phyloP scores from a whole-genome alignment of 2,329 filamentous ascomycete genomes.

The Exophiala oligosperma region DNA sequence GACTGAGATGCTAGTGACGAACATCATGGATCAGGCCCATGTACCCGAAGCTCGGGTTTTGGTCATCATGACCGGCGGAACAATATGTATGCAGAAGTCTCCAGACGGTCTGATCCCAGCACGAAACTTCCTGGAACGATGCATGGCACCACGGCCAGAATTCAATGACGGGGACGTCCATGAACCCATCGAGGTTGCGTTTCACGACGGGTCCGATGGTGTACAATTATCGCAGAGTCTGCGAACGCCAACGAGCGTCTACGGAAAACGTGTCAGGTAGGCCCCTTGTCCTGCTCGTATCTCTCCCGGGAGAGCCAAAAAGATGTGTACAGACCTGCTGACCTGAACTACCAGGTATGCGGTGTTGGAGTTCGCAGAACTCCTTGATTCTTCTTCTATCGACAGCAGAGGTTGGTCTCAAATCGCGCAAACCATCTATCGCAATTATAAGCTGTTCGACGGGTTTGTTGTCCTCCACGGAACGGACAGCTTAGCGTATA shows the following conservation, averaged over 20 bases:
- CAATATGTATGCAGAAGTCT: constrained; percentile 88
- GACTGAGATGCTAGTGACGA: constrained; percentile 10
- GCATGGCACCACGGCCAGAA: constrained; percentile 76
- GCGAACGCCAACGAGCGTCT: constrained; percentile 76
- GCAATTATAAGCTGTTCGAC: constrained; percentile 87
- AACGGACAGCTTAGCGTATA: constrained; percentile 87
- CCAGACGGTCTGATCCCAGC: constrained; percentile 78
- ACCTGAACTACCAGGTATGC: constrained; percentile 54
- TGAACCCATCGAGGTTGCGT: constrained; percentile 56
- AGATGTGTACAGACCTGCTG: not conserved
- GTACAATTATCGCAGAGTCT: constrained; percentile 60
- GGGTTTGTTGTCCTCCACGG: constrained; percentile 90
- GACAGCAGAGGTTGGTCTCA: constrained; percentile 82
- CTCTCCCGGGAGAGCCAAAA: not conserved
- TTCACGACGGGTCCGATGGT: constrained; percentile 49
- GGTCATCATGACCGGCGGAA: constrained; percentile 79
- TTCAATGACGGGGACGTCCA: constrained; percentile 77
- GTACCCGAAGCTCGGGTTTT: constrained; percentile 75
- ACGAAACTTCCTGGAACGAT: constrained; percentile 75
- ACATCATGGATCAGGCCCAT: constrained; percentile 17
- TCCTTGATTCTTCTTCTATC: constrained; percentile 89
- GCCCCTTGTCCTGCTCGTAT: not conserved
- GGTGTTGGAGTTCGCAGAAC: constrained; percentile 77
- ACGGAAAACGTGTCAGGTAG: constrained; percentile 71
- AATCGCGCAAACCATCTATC: constrained; percentile 74